phyloP scores from a whole-genome alignment of 208 protist genomes.

The Blastocrithidia nonstop region DNA sequence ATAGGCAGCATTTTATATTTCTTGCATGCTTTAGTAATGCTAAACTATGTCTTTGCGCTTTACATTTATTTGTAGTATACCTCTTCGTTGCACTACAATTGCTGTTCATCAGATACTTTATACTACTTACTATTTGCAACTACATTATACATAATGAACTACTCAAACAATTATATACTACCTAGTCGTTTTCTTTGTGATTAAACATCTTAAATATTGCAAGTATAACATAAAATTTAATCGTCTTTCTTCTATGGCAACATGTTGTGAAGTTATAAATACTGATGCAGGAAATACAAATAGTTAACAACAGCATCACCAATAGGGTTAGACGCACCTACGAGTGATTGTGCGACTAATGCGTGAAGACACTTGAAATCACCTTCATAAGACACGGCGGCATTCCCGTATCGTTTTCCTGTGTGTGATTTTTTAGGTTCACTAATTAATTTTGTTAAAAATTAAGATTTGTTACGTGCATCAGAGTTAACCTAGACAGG shows the following conservation, averaged over 20 bases:
- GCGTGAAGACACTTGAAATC: conserved; percentile 84
- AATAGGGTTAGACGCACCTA: conserved; percentile 38
- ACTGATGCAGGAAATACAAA: conserved; percentile 29
- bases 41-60: too few species aligned
- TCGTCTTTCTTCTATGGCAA: background rate
- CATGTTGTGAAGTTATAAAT: too few species aligned
- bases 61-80: too few species aligned
- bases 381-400: conserved; percentile 41
- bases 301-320: conserved; percentile 43
- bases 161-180: too few species aligned
- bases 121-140: too few species aligned
- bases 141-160: too few species aligned
- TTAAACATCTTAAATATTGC: too few species aligned
- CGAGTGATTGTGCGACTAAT: conserved; percentile 52
- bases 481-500: background rate
- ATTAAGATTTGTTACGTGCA: background rate
- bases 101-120: too few species aligned
- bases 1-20: too few species aligned
- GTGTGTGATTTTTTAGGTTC: background rate
- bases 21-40: too few species aligned
- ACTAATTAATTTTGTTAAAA: background rate
- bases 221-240: background rate
- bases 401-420: conserved; percentile 60
- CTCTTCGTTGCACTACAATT: too few species aligned
- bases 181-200: too few species aligned